Percentiles rank a stretch among this genome's conserved stretches.
phyloP scores from a whole-genome alignment of 2,329 filamentous ascomycete genomes.

The Pseudonectria foliicola region DNA sequence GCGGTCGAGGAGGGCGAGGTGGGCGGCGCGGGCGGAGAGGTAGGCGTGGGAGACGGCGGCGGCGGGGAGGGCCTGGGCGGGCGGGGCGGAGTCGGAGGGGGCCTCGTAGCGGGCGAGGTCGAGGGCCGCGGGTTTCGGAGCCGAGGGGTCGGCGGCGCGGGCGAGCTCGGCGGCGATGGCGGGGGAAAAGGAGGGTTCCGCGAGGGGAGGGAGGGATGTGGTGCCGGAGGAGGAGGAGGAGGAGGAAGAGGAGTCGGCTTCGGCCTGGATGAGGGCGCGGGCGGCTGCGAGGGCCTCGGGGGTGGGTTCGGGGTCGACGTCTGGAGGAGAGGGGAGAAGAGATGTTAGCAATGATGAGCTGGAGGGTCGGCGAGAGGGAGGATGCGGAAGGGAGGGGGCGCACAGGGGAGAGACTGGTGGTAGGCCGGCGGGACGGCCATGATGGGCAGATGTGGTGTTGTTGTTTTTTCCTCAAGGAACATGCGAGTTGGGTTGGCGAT shows the following conservation, averaged over 20 bases:
- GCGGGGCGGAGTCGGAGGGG: constrained; percentile 29
- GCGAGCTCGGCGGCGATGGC: constrained; percentile 61
- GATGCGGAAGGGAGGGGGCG: constrained; percentile 19
- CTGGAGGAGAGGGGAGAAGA: constrained; percentile 36
- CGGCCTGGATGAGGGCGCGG: constrained; percentile 60
- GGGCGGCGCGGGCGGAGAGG: constrained; percentile 41
- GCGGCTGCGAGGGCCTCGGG: constrained; percentile 57
- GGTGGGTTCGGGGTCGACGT: constrained; percentile 72
- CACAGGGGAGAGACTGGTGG: constrained; percentile 78
- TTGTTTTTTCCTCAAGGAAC: no score
- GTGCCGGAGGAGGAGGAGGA: constrained; percentile 45
- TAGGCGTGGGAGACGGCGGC: constrained; percentile 46
- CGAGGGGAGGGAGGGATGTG: constrained; percentile 39
- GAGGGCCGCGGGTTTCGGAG: constrained; percentile 43
- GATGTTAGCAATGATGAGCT: constrained; percentile 14
- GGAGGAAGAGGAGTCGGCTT: constrained; percentile 48
- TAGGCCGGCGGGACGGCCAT: constrained; percentile 34
- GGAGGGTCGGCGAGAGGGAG: neutral
- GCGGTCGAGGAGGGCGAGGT: constrained; percentile 67
- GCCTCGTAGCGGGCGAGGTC: constrained; percentile 80
- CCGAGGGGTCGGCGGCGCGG: constrained; percentile 47
- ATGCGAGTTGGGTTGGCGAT: no score
- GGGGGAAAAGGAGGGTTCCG: constrained; percentile 53
- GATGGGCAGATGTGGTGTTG: constrained; percentile 6
- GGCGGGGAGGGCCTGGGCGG: constrained; percentile 56